Conservation (phyloP, 306 rosid species). For the Sesbania bispinosa region DNA sequence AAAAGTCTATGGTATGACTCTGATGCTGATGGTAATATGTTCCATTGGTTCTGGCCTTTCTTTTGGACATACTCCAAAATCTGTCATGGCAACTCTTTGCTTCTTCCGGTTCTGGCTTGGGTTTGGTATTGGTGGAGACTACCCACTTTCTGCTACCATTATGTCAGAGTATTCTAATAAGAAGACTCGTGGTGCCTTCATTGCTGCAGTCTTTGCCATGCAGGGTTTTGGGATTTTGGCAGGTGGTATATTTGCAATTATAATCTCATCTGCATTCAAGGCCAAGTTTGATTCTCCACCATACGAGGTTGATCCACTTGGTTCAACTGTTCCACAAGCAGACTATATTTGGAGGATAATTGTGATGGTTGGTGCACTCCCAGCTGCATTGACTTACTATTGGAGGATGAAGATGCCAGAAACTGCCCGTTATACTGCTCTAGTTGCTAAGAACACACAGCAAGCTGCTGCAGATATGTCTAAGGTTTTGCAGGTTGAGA, state of each 20-base stretch:
- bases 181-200: slow-evolving; percentile 80
- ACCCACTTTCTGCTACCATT: slow-evolving; percentile 80
- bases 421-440: slow-evolving; percentile 76
- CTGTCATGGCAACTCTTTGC: slow-evolving; percentile 71
- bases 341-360: slow-evolving; percentile 76
- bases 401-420: slow-evolving; percentile 86
- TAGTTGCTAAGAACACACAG: slow-evolving; percentile 58
- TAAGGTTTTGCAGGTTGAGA: slow-evolving; percentile 64
- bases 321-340: slow-evolving; percentile 69
- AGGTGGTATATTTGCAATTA: slow-evolving; percentile 68
- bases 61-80: slow-evolving; percentile 54
- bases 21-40: slow-evolving; percentile 67
- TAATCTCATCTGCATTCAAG: slow-evolving; percentile 47
- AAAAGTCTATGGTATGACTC: slow-evolving; percentile 68
- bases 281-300: slow-evolving; percentile 46
- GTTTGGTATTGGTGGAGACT: slow-evolving; percentile 80
- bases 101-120: slow-evolving; percentile 88
- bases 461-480: slow-evolving; percentile 76
- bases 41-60: slow-evolving; percentile 79
- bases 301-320: slow-evolving; percentile 39
- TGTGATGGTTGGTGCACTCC: slow-evolving; percentile 71
- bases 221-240: slow-evolving; percentile 79
- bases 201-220: slow-evolving; percentile 87
- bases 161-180: slow-evolving; percentile 84
- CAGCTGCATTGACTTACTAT: slow-evolving; percentile 65